Evolutionary conservation across 345 rosid genomes (phyloP), one percentile per base, ranked within the genome.

Genomic region (Lepidium sativum): DNA sequence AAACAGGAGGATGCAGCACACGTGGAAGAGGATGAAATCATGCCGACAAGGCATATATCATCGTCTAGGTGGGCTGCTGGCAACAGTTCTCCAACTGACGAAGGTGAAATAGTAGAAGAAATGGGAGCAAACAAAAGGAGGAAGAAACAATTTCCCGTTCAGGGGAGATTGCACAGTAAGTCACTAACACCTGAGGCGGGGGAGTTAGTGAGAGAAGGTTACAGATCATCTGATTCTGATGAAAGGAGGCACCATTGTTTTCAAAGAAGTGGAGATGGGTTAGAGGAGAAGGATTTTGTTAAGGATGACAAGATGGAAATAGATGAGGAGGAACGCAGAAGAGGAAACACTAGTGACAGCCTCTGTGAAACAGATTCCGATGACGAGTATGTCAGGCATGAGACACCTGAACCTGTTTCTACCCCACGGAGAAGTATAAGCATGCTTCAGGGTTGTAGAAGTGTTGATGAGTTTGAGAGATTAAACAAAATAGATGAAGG

Each of bases 401-500:
- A 69, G 25, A 76, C 80, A 12, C 81, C 85, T 76, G 96, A 84
- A 67, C 75, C 84, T 68, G 76, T 73, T 33, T 80, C 75, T 75
- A 81, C 72, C 65, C 89, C 89, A 21, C 82, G 80, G 70, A 85
- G 99, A 80, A 82, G 84, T 80, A 70, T 95, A 54, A 91, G 85
- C 82, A 94, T 88, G 99, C 96, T 94, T 74, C 84, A 75, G 74
- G 97, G 97, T 15, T 94, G 99, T 78, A 84, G 97, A 84, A 88
- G 95, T 75, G 99, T 94, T 72, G 96, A 94, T 23, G 99, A 94
- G 77, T 94, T 90, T 69, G 97, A 86, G 85, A 91, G 96, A 76
- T 79, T 94, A 61, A 94, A 94, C 75, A 94, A 88, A 81, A 94
- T 94, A 77, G 96, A 90, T 79, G 99, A 94, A 79, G 99, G 99